Evolutionary conservation across 2,329 filamentous ascomycete genomes (phyloP).

Genomic region (Alternaria arborescens): DNA sequence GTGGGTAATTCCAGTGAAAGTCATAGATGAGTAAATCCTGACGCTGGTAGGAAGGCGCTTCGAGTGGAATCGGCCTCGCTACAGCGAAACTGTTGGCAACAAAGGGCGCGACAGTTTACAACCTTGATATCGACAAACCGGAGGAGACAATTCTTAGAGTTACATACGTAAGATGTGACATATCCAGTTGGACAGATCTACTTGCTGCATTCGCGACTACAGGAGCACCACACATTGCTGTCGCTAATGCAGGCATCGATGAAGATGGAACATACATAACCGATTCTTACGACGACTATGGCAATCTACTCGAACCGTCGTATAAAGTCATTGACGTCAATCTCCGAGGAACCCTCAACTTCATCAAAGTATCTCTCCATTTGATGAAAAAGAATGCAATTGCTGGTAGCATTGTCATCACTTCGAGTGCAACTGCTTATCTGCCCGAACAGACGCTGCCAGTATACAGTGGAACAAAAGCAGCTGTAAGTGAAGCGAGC

Average conservation of each 20-base stretch:
- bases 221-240: slow-evolving; percentile 32
- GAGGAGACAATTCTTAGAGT: not conserved
- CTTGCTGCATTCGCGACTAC: not conserved
- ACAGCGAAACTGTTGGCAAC: not conserved
- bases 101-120: not conserved
- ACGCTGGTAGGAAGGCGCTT: slow-evolving; percentile 2
- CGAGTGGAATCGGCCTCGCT: not conserved
- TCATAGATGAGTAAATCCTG: no score
- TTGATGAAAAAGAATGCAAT: slow-evolving; percentile 30
- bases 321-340: slow-evolving; percentile 50
- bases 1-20: not conserved
- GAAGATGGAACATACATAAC: slow-evolving; percentile 42
- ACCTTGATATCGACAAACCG: not conserved
- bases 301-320: slow-evolving; percentile 38
- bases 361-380: slow-evolving; percentile 46
- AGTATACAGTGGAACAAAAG: slow-evolving; percentile 41
- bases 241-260: slow-evolving; percentile 50
- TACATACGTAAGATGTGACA: not conserved
- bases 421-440: slow-evolving; percentile 51
- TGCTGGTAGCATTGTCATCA: slow-evolving; percentile 52
- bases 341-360: slow-evolving; percentile 41
- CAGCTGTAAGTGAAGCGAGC: slow-evolving; percentile 44
- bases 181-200: not conserved
- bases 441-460: slow-evolving; percentile 50
- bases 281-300: slow-evolving; percentile 41